phyloP scores from a whole-genome alignment of 192 early-diverging fungal species.

The Coemansia sp. region DNA sequence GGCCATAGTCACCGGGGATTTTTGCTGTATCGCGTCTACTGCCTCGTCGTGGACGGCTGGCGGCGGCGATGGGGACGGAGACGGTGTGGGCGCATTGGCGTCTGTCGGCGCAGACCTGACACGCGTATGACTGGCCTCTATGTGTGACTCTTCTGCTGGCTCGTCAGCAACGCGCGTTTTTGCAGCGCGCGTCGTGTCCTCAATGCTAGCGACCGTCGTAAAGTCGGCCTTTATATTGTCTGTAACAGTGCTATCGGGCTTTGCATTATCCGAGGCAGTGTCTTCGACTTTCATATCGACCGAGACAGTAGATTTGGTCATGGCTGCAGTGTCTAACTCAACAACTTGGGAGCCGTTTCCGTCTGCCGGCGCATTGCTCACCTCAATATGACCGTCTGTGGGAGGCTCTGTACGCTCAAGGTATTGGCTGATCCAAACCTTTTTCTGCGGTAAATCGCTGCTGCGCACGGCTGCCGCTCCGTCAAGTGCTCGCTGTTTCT shows the following conservation, averaged over 20 bases:
- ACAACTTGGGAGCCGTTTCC: not conserved
- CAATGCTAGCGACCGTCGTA: not conserved
- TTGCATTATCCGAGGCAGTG: not conserved
- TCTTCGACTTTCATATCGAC: not conserved
- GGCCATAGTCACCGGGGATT: not conserved
- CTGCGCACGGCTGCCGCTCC: not conserved
- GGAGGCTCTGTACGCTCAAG: conserved; percentile 18
- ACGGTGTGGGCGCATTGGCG: conserved; percentile 41
- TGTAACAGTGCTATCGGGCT: not conserved
- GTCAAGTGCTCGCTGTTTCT: conserved; percentile 24
- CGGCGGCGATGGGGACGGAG: conserved; percentile 18
- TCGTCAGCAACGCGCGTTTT: not conserved
- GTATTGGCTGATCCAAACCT: conserved; percentile 53
- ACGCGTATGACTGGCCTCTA: not conserved
- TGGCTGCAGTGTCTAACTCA: not conserved
- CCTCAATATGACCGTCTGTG: not conserved
- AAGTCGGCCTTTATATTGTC: not conserved
- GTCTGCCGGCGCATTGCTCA: too few species aligned
- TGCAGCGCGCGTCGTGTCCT: not conserved
- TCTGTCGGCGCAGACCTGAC: conserved; percentile 44
- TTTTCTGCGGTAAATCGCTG: conserved; percentile 38
- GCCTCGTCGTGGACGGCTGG: not conserved
- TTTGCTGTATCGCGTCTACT: not conserved
- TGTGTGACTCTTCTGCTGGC: not conserved
- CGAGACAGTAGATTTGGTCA: not conserved